Conservation (phyloP, 2,329 filamentous ascomycete genomes). For the Emmonsiellopsis sp. region DNA sequence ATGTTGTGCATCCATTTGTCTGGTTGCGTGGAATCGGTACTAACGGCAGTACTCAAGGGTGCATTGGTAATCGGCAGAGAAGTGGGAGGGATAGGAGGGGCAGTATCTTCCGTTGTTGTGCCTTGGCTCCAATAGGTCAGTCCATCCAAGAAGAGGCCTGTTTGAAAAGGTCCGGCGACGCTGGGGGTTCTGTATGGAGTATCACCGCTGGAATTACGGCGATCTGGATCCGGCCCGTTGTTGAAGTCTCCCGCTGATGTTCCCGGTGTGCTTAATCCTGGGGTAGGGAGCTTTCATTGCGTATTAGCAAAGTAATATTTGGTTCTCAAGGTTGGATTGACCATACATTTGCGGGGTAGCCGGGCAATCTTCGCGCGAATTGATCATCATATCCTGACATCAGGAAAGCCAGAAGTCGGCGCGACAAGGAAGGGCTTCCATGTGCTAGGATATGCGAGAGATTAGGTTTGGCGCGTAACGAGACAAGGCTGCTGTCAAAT, state of each 20-base stretch:
- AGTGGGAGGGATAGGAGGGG: neutral
- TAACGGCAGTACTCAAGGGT: constrained; percentile 45
- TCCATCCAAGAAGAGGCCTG: neutral
- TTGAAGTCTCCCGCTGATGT: neutral
- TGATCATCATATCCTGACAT: constrained; percentile 4
- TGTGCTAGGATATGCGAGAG: neutral
- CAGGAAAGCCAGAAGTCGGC: neutral
- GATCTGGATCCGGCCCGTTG: neutral
- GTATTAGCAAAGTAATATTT: neutral
- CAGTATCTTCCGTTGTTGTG: neutral
- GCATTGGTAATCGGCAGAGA: neutral
- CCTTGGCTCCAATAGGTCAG: neutral
- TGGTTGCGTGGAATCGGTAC: constrained; percentile 54
- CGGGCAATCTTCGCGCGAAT: neutral
- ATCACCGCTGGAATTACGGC: neutral
- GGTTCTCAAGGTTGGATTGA: neutral
- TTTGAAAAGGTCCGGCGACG: neutral
- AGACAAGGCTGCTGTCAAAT: neutral
- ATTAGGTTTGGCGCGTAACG: neutral
- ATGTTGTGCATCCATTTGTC: constrained; percentile 81
- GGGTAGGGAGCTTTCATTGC: neutral
- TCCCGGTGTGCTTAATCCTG: neutral
- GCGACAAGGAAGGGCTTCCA: neutral
- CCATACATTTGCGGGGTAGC: neutral
- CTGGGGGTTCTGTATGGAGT: neutral